Evolutionary conservation across 1,284 basidiomycete species (phyloP).

Genomic region (Neotropicomus parvogracilis): DNA sequence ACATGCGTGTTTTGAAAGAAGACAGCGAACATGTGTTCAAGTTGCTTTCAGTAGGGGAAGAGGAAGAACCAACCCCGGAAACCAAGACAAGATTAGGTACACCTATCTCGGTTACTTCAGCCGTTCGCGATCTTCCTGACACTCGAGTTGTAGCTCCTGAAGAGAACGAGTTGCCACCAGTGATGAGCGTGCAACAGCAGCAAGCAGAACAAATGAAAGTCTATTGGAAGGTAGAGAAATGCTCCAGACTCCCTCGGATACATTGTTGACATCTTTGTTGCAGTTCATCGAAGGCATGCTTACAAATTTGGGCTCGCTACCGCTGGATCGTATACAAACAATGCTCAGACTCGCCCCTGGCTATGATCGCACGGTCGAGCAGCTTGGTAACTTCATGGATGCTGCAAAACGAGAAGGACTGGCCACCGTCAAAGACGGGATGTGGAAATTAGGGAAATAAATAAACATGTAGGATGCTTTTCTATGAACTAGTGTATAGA

Average conservation of each 20-base stretch:
- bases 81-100: conserved; percentile 36
- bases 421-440: conserved; percentile 65
- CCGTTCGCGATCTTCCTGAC: background rate
- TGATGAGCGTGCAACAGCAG: conserved; percentile 64
- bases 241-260: background rate
- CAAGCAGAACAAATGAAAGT: conserved; percentile 81
- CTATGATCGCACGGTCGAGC: conserved; percentile 74
- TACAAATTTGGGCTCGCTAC: conserved; percentile 71
- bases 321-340: conserved; percentile 73
- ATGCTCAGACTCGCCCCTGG: conserved; percentile 79
- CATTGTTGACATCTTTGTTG: conserved; percentile 7
- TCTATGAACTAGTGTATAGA: background rate
- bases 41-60: conserved; percentile 62
- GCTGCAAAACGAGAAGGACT: conserved; percentile 72
- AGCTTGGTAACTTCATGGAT: conserved; percentile 74
- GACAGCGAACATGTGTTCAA: conserved; percentile 54
- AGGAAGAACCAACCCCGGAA: conserved; percentile 39
- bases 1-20: conserved; percentile 75
- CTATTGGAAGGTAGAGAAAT: conserved; percentile 73
- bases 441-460: conserved; percentile 61
- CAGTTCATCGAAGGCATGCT: conserved; percentile 84
- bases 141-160: conserved; percentile 18
- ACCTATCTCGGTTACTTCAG: conserved; percentile 5
- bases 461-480: background rate
- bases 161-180: conserved; percentile 48